These are phyloP conservation scores for Coemansia sp. DNA, from an alignment of 192 early-diverging fungal genomes.

Conservation along the genomic window DNA sequence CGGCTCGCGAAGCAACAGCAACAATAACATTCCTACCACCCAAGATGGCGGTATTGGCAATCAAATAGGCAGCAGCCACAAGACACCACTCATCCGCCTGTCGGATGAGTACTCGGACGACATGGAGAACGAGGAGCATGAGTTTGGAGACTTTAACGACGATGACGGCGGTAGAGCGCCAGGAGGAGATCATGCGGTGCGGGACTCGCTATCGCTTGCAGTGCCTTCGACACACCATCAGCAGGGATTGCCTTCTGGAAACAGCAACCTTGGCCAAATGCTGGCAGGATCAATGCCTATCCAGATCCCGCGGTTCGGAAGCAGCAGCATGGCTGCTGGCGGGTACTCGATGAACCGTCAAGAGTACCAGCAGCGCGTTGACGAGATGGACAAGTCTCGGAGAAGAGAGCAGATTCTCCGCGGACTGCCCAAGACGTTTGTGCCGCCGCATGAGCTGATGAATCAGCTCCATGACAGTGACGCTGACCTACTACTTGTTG, in stretches of 20 bases:
- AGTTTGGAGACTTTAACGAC: constrained; percentile 33
- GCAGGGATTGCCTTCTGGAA: not conserved
- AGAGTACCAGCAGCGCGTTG: constrained; percentile 24
- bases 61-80: not conserved
- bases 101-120: constrained; percentile 34
- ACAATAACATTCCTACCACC: not conserved
- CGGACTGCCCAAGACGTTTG: constrained; percentile 46
- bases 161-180: not conserved
- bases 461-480: constrained; percentile 34
- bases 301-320: constrained; percentile 42
- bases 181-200: constrained; percentile 4
- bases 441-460: constrained; percentile 49
- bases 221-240: not conserved
- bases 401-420: constrained; percentile 31
- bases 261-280: constrained; percentile 37
- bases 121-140: constrained; percentile 23
- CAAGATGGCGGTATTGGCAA: not conserved
- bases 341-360: constrained; percentile 33
- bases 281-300: constrained; percentile 52
- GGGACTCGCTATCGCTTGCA: not conserved
- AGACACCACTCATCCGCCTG: constrained; percentile 13
- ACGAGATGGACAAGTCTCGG: constrained; percentile 32
- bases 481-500: constrained; percentile 31
- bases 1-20: not conserved
- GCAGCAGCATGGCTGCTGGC: constrained; percentile 19